phyloP scores from a whole-genome alignment of 495 filamentous ascomycete genomes.

The Neurospora terricola region DNA sequence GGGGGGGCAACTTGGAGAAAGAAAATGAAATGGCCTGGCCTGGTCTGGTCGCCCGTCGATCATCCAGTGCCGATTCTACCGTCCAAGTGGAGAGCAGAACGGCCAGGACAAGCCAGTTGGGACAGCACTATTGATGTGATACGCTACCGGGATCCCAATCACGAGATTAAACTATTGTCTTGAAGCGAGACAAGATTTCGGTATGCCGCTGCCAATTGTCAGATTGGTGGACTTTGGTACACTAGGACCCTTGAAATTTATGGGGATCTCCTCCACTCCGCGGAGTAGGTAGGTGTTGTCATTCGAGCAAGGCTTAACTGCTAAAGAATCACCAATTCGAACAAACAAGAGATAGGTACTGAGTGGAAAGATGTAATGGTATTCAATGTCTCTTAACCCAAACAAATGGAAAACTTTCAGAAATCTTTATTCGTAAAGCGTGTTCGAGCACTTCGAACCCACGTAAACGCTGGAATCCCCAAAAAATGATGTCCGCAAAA shows the following conservation, averaged over 20 bases:
- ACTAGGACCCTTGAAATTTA: background rate
- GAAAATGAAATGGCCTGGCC: background rate
- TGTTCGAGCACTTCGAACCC: constrained; percentile 15
- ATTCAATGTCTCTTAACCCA: background rate
- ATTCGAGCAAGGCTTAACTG: background rate
- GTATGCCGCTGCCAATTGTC: background rate
- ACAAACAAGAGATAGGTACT: background rate
- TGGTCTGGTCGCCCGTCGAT: background rate
- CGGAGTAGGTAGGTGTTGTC: background rate
- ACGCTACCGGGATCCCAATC: background rate
- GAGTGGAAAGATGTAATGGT: background rate
- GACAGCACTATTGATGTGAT: background rate
- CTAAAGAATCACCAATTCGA: background rate
- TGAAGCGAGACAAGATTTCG: background rate
- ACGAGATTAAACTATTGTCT: background rate
- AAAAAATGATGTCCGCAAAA: constrained; percentile 2
- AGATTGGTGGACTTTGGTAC: background rate
- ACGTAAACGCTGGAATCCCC: background rate
- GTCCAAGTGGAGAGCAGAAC: background rate
- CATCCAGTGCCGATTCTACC: background rate
- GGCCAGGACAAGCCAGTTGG: background rate
- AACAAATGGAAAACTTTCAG: background rate
- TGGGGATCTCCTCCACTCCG: background rate
- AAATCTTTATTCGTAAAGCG: constrained; percentile 2
- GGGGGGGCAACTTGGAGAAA: background rate